Evolutionary conservation across 2,329 filamentous ascomycete genomes (phyloP).

Genomic region (Aureobasidium sp.): DNA sequence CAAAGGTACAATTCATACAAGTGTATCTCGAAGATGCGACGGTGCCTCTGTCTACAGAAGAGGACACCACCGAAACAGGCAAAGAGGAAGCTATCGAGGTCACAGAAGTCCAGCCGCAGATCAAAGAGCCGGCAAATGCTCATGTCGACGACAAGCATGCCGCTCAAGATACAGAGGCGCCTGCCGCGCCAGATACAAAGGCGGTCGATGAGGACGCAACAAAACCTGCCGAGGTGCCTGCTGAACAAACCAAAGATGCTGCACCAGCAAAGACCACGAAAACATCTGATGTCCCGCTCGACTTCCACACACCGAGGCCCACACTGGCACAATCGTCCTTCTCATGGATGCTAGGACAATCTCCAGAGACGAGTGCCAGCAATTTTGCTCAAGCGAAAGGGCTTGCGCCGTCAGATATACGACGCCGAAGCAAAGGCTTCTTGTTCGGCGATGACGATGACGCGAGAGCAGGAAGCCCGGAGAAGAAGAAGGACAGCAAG

Average conservation of each 20-base stretch:
- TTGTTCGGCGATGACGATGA: constrained; percentile 18
- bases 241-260: not conserved
- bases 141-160: not conserved
- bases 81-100: constrained; percentile 6
- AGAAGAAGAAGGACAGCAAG: constrained; percentile 10
- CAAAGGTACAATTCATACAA: constrained; percentile 43
- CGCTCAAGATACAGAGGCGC: not conserved
- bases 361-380: constrained; percentile 7
- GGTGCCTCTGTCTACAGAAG: constrained; percentile 34
- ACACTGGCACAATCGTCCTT: constrained; percentile 66
- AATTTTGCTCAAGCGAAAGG: constrained; percentile 11
- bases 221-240: constrained; percentile 14
- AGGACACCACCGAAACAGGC: constrained; percentile 27
- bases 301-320: constrained; percentile 30
- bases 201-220: not conserved
- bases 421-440: constrained; percentile 17
- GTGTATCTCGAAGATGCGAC: constrained; percentile 40
- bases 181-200: not conserved
- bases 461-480: constrained; percentile 7
- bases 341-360: constrained; percentile 60
- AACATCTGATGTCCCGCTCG: not conserved
- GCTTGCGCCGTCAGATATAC: constrained; percentile 14
- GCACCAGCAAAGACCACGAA: not conserved
- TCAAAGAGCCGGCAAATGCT: constrained; percentile 1
- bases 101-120: not conserved